Base-by-base conservation (phyloP, 441 rosid species). In the Arabidopsis hybrid region DNA sequence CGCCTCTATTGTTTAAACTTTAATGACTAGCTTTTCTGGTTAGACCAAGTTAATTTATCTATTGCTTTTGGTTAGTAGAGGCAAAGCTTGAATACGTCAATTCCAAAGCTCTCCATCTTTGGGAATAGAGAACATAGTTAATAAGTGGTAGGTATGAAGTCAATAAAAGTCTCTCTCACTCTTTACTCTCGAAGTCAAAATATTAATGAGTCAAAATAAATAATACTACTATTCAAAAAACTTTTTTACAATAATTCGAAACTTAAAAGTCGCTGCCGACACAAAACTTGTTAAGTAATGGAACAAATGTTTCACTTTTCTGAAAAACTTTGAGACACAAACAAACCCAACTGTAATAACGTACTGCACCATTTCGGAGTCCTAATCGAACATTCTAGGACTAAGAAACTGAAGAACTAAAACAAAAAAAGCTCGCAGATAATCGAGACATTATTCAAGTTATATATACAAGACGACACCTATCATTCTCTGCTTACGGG, bases 401-500 rank as follows among this genome's bases (percentile, higher is more conserved):
- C 60, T 38, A 74, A 1, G 29, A 49, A 74, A 65, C 60, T 59
- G 36, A 45, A 50, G 32, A 50, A 65, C 58, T 65, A 65, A 16
- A 2, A 62, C 31, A 26, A 16, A 69, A 26, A 52, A 60, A 67
- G 18, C 52, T 69, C 74, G 74, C 35, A 2, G 13, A 17, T 55
- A 38, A 56, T 56, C 60, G 67, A 69, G 70, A 29, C 71, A 49
- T 76, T 76, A 76, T 76, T 70, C 39, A 57, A 49, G 35, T 46
- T 69, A 35, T 69, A 75, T 68, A 65, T 49, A 70, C 71, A 76
- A 17, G 65, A 55, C 16, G 69, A 55, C 69, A 53, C 59, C 59
- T 60, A 75, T 75, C 73, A 52, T 61, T 61, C 69, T 51, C 73
- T 67, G 38, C 73, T 60, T 74, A 40, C 26, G 73, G 43, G 64